A percentile compares a stretch with the other conserved stretches of the same genome.
Evolutionary conservation across 1,139 yeast genomes (phyloP).

Genomic region (Suhomyces coccinellae): DNA sequence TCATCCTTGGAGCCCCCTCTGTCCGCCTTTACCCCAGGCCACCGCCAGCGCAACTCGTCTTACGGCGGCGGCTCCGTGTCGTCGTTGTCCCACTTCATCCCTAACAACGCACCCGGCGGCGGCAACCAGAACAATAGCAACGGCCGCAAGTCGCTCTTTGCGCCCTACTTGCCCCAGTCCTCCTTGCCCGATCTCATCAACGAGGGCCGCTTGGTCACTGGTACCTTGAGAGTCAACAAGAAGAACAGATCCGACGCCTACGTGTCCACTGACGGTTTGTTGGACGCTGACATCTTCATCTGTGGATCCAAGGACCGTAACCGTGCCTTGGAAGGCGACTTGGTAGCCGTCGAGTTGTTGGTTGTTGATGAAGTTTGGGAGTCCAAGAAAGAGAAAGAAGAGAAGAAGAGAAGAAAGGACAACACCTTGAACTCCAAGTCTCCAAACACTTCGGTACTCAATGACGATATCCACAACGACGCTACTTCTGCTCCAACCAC

Average conservation of each 20-base stretch:
- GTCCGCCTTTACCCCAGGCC: constrained; percentile 71
- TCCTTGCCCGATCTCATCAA: constrained; percentile 84
- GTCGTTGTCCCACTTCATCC: constrained; percentile 47
- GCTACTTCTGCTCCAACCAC: constrained; percentile 52
- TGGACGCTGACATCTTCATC: constrained; percentile 94
- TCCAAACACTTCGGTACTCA: constrained; percentile 39
- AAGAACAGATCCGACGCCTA: constrained; percentile 97
- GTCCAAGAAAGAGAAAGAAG: constrained; percentile 93
- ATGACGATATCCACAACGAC: constrained; percentile 69
- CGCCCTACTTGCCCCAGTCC: constrained; percentile 94
- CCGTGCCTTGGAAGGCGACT: constrained; percentile 94
- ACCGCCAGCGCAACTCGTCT: constrained; percentile 66
- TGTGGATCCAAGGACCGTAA: constrained; percentile 99
- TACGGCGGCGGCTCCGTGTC: constrained; percentile 64
- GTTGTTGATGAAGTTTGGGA: constrained; percentile 98
- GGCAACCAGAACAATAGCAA: constrained; percentile 31
- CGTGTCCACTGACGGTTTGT: constrained; percentile 90
- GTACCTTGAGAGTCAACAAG: constrained; percentile 88
- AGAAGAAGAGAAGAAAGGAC: constrained; percentile 92
- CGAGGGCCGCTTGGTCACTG: constrained; percentile 91
- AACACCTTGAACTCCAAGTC: constrained; percentile 36
- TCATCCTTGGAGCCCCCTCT: constrained; percentile 50
- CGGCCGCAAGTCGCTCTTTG: constrained; percentile 83
- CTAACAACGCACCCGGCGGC: constrained; percentile 23
- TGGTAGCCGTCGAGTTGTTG: constrained; percentile 90